Conservation (phyloP, 2,329 filamentous ascomycete species). For the Fusarium stilboides region DNA sequence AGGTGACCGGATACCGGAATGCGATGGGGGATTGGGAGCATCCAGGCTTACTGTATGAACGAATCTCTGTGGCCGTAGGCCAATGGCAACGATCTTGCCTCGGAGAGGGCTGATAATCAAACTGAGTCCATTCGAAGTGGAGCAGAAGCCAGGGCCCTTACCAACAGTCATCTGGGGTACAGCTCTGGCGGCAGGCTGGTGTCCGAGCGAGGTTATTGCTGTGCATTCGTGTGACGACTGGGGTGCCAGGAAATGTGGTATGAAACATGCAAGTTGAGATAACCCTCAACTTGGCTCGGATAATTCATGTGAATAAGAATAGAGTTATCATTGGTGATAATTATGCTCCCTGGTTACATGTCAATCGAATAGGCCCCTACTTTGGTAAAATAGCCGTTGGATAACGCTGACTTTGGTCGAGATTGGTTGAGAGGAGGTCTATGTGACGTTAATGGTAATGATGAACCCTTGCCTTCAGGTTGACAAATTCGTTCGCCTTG, state of each 20-base stretch:
- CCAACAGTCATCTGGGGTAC: slow-evolving; percentile 46
- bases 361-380: slow-evolving; percentile 11
- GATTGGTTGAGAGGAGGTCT: slow-evolving; percentile 18
- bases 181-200: slow-evolving; percentile 34
- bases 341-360: slow-evolving; percentile 10
- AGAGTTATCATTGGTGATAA: neutral
- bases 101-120: slow-evolving; percentile 41
- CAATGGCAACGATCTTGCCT: slow-evolving; percentile 30
- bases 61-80: neutral
- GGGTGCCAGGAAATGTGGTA: neutral
- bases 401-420: slow-evolving; percentile 24
- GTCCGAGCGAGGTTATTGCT: slow-evolving; percentile 33
- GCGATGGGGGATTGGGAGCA: slow-evolving; percentile 6
- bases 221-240: slow-evolving; percentile 29
- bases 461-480: slow-evolving; percentile 22
- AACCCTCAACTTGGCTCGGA: neutral
- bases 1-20: neutral
- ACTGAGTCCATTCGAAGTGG: slow-evolving; percentile 42
- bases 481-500: slow-evolving; percentile 9
- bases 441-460: slow-evolving; percentile 35
- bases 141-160: slow-evolving; percentile 27
- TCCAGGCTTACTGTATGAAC: slow-evolving; percentile 6
- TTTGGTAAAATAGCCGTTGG: slow-evolving; percentile 8
- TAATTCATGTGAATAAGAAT: neutral
- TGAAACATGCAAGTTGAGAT: neutral